Evolutionary conservation across 495 filamentous ascomycete genomes (phyloP).

Genomic region (Daldinia caldariorum): DNA sequence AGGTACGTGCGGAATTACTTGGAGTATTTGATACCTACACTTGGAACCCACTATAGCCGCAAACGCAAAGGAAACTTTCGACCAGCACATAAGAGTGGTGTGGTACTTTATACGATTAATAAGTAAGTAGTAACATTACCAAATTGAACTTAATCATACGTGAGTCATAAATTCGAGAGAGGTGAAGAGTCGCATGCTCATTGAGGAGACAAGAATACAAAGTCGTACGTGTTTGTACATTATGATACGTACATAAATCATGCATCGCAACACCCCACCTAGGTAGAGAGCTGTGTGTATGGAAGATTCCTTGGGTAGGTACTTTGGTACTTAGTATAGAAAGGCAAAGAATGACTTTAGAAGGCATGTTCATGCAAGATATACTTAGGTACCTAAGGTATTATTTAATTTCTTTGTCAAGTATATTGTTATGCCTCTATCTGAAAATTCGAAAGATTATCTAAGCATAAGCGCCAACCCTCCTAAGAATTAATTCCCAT

Average conservation of each 20-base stretch:
- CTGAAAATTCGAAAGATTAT: neutral
- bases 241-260: neutral
- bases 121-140: neutral
- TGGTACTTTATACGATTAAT: neutral
- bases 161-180: neutral
- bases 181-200: neutral
- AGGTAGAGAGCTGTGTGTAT: neutral
- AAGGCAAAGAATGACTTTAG: too few relatives aligned
- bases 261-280: neutral
- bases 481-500: neutral
- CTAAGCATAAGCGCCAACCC: too few relatives aligned
- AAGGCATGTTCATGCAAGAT: too few relatives aligned
- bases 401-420: neutral
- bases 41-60: too few relatives aligned
- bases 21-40: too few relatives aligned
- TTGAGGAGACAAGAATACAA: neutral
- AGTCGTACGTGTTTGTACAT: neutral
- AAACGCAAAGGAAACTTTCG: too few relatives aligned
- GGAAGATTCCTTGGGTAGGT: neutral
- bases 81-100: neutral
- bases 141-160: neutral
- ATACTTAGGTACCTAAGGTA: too few relatives aligned
- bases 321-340: too few relatives aligned
- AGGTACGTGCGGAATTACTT: too few relatives aligned
- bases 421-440: neutral